These are phyloP conservation scores for Celoporthe dispersa DNA, from an alignment of 2,329 filamentous ascomycete species.

Conservation along the genomic window DNA sequence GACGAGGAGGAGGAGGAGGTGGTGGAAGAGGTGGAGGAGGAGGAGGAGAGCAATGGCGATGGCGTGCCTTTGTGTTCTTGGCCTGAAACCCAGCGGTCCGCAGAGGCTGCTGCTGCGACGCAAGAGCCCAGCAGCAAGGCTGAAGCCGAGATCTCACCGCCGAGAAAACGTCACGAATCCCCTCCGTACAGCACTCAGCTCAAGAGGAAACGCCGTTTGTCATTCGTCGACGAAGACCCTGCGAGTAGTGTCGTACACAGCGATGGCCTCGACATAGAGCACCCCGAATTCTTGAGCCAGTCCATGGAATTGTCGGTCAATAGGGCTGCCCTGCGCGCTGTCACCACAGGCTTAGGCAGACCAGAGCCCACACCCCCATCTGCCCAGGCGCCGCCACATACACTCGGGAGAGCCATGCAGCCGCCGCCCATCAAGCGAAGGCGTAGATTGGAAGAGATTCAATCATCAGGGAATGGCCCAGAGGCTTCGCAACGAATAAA, in stretches of 20 bases:
- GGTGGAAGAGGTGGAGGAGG: too few species aligned
- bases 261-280: slow-evolving; percentile 40
- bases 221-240: slow-evolving; percentile 29
- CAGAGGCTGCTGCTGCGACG: neutral
- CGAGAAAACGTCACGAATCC: neutral
- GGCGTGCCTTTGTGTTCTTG: neutral
- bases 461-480: neutral
- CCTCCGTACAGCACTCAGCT: neutral
- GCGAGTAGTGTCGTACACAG: slow-evolving; percentile 37
- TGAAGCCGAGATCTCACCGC: neutral
- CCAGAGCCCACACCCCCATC: slow-evolving; percentile 39
- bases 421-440: neutral
- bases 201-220: slow-evolving; percentile 21
- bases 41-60: neutral
- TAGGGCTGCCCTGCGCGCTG: slow-evolving; percentile 30
- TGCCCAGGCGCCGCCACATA: slow-evolving; percentile 36
- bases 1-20: too few species aligned
- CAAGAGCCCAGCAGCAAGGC: neutral
- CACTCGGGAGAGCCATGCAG: neutral
- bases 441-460: slow-evolving; percentile 10
- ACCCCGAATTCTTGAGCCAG: slow-evolving; percentile 34
- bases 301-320: slow-evolving; percentile 33
- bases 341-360: slow-evolving; percentile 8
- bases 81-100: neutral
- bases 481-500: neutral